Evolutionary conservation across 164 flowering plant species (phyloP), one percentile per base, ranked within the genome.

Genomic region (Kalanchoe fedtschenkoi): DNA sequence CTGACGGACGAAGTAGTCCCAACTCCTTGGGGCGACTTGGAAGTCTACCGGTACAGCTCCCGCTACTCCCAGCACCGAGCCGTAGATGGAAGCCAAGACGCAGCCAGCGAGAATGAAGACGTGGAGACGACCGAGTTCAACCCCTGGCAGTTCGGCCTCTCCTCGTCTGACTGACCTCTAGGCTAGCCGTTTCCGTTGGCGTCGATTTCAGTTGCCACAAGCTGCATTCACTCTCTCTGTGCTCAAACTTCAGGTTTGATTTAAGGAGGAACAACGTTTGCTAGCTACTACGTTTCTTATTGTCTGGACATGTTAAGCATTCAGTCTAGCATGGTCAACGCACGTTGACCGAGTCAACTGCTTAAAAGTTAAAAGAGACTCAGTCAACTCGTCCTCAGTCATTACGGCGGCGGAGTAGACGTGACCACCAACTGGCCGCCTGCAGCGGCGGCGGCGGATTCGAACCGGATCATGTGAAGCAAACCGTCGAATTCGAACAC

Each of bases 11-110:
- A 86, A 62, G 69, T 82, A 28, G 62, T 80, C 6, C 38, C 83
- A 6, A 86, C 91, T 16, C 87, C 88, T 60, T 86, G 88, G 84
- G 88, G 81, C 53, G 87, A 83, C 14, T 66, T 86, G 77, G 88
- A 83, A 70, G 69, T 86, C 30, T 86, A 80, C 65, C 70, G 66
- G 38, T 81, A 67, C 65, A 83, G 82, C 58, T 80, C 84, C 7
- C 82, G 79, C 63, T 86, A 82, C 67, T 51, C 70, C 3, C 73
- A 77, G 44, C 82, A 82, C 53, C 81, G 81, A 11, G 79, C 81
- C 34, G 63, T 61, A 10, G 85, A 79, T 66, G 64, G 63, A 67
- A 67, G 71, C 0, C 72, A 59, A 29, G 30, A 9, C 10, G 30
- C 55, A 3, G 58, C n/a, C 59, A 34, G 35, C 1, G 72, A 71